A percentile compares a stretch with the other conserved stretches of the same genome.
phyloP scores from a whole-genome alignment of 805 yeast species.

The Yarrowia phangngaensis region DNA sequence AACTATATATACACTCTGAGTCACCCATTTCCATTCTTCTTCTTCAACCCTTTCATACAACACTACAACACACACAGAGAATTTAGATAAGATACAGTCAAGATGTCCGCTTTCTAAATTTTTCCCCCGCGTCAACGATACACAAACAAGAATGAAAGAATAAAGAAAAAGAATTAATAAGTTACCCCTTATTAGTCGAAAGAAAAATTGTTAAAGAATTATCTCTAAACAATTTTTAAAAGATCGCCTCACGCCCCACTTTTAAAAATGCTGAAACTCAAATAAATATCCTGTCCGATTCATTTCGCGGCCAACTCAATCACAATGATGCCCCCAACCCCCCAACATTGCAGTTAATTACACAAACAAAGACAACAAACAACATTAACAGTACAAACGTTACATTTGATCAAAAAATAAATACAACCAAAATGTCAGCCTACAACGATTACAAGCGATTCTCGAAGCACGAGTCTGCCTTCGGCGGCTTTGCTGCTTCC shows the following conservation, averaged over 20 bases:
- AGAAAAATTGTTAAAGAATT: constrained; percentile 25
- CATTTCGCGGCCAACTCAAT: constrained; percentile 19
- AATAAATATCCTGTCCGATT: constrained; percentile 21
- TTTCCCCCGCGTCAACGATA: constrained; percentile 14
- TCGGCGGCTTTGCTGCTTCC: constrained; percentile 32
- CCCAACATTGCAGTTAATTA: constrained; percentile 5
- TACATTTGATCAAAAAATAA: constrained; percentile 8
- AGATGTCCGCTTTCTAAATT: constrained; percentile 28
- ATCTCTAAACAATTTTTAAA: constrained; percentile 26
- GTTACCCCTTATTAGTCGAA: constrained; percentile 26
- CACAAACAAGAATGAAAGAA: constrained; percentile 20
- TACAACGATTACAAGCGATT: constrained; percentile 21
- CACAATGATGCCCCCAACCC: constrained; percentile 10
- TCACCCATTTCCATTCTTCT: constrained; percentile 10
- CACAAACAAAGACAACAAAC: constrained; percentile 17
- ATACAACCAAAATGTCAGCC: constrained; percentile 24
- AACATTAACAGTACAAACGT: neutral
- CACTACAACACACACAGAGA: constrained; percentile 3
- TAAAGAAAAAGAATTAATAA: constrained; percentile 19
- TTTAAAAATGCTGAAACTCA: constrained; percentile 25
- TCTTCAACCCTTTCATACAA: constrained; percentile 18
- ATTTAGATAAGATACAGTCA: constrained; percentile 12
- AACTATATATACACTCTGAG: constrained; percentile 26
- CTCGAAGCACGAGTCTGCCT: constrained; percentile 35
- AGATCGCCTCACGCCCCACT: constrained; percentile 26